phyloP scores from a whole-genome alignment of 305 asterid species.

The Fraxinus xanthoxyloides region DNA sequence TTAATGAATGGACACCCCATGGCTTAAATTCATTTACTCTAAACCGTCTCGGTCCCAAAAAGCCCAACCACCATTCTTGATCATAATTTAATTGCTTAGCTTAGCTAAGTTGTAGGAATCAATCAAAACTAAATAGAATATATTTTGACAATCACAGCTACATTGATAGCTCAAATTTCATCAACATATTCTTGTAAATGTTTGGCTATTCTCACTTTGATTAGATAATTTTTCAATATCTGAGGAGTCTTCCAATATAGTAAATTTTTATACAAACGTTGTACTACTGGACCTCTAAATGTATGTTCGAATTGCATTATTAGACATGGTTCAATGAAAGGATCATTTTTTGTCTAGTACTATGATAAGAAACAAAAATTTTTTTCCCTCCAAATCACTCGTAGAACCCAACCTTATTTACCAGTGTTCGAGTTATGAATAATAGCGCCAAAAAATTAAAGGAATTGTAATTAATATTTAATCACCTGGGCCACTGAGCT shows the following conservation, averaged over 20 bases:
- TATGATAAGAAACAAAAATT: neutral
- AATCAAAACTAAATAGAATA: neutral
- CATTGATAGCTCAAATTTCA: neutral
- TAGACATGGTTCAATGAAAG: neutral
- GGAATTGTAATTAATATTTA: neutral
- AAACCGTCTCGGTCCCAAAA: neutral
- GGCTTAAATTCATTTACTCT: neutral
- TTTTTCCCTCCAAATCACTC: neutral
- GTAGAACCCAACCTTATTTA: neutral
- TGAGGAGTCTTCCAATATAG: neutral
- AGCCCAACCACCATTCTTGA: neutral
- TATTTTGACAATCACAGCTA: neutral
- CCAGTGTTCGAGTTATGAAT: neutral
- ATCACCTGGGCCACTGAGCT: constrained; percentile 75
- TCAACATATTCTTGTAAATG: neutral
- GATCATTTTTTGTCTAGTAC: neutral
- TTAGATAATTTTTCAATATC: neutral
- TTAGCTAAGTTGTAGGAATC: neutral
- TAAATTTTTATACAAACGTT: neutral
- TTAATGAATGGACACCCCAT: neutral
- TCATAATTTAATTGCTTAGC: neutral
- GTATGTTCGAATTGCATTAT: neutral
- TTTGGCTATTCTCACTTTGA: neutral
- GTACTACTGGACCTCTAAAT: neutral
- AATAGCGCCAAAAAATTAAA: neutral